phyloP scores from a whole-genome alignment of 257 asterid genomes.

The Lithospermum erythrorhizon region DNA sequence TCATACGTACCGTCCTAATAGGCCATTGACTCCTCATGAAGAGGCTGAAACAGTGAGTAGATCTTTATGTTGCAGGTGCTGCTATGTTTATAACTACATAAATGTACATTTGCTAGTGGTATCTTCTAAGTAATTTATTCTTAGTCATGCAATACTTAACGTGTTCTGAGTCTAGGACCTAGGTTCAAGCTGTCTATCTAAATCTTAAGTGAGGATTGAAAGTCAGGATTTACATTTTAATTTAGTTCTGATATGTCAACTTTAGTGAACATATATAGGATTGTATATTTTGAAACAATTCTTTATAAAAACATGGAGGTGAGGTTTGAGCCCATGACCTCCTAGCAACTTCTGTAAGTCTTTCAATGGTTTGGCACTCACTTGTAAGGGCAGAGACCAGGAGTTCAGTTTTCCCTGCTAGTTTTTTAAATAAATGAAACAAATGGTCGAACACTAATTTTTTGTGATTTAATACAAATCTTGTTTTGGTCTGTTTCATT shows the following conservation, averaged over 20 bases:
- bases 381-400: no score
- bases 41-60: slow-evolving; percentile 64
- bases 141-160: background rate
- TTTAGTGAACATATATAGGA: background rate
- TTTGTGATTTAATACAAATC: no score
- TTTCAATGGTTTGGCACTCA: no score
- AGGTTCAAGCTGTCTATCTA: background rate
- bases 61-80: slow-evolving; percentile 8
- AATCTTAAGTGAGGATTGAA: background rate
- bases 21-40: slow-evolving; percentile 61
- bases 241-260: background rate
- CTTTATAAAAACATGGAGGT: no score
- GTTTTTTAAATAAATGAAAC: no score
- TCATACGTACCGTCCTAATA: slow-evolving; percentile 80
- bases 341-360: no score
- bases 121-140: background rate
- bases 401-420: no score
- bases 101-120: background rate
- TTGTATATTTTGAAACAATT: background rate
- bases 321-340: no score
- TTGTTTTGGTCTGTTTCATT: no score
- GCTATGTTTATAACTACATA: background rate
- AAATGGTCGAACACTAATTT: no score
- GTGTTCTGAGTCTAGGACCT: no score
- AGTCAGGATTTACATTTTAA: background rate